These are phyloP conservation scores for Setaria viridis DNA, from an alignment of 202 grass and related monocot genomes.

Conservation along the genomic window DNA sequence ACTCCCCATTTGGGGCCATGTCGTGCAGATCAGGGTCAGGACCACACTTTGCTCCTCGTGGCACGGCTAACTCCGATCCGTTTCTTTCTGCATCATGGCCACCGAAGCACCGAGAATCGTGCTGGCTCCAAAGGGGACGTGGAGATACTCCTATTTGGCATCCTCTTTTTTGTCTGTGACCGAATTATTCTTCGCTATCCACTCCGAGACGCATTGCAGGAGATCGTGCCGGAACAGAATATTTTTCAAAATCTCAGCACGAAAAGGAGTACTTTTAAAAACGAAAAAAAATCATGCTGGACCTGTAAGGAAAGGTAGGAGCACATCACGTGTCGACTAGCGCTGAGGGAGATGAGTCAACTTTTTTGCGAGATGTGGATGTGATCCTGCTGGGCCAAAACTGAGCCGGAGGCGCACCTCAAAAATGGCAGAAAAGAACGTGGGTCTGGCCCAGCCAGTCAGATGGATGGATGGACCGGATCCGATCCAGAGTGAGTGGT, in stretches of 20 bases:
- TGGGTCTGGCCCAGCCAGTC: slow-evolving; percentile 18
- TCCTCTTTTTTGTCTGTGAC: background rate
- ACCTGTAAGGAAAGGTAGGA: background rate
- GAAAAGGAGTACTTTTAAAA: background rate
- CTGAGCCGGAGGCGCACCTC: background rate
- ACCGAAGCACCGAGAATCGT: background rate
- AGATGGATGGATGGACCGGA: slow-evolving; percentile 35
- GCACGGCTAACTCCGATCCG: background rate
- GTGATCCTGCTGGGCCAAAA: slow-evolving; percentile 30
- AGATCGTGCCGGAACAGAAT: background rate
- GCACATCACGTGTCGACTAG: slow-evolving; percentile 22
- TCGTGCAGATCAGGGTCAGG: background rate
- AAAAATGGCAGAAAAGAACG: slow-evolving; percentile 31
- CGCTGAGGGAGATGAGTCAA: background rate
- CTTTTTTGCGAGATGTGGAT: slow-evolving; percentile 20
- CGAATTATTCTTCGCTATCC: slow-evolving; percentile 1
- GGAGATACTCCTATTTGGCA: background rate
- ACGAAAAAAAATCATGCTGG: background rate
- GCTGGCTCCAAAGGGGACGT: background rate
- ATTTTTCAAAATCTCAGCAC: background rate
- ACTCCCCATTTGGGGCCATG: background rate
- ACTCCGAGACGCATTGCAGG: background rate
- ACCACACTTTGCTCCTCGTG: background rate
- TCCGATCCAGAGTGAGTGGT: slow-evolving; percentile 25
- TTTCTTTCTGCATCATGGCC: background rate